A percentile compares a stretch with the other conserved stretches of the same genome.
Evolutionary conservation across 225 moss, liverwort and hornwort genomes (phyloP).

Genomic region (Polytrichum formosum): DNA sequence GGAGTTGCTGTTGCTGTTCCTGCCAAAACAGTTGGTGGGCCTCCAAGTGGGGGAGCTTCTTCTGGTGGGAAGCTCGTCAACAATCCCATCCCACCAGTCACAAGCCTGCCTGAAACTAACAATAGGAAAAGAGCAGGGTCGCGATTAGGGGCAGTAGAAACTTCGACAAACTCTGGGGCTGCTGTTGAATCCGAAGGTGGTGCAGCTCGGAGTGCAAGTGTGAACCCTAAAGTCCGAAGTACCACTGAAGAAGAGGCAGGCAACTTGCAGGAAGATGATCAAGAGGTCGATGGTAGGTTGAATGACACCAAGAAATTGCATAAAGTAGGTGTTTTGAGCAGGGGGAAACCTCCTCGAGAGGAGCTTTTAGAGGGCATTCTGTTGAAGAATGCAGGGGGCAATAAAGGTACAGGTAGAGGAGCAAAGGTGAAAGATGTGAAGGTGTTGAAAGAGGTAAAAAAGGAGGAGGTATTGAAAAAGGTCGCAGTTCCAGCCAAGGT

Average conservation of each 20-base stretch:
- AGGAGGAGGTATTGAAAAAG: constrained; percentile 14
- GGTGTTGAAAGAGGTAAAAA: constrained; percentile 22
- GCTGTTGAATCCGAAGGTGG: constrained; percentile 21
- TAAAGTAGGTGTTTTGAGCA: constrained; percentile 18
- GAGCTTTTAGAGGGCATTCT: constrained; percentile 30
- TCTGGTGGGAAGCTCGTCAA: constrained; percentile 11
- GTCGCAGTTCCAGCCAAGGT: constrained; percentile 5
- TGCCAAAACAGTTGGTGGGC: constrained; percentile 3
- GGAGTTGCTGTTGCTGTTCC: constrained; percentile 5
- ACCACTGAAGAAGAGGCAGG: constrained; percentile 32
- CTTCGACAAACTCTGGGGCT: constrained; percentile 22
- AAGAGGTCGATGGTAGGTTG: constrained; percentile 34
- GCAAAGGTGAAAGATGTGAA: constrained; percentile 22
- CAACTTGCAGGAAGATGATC: constrained; percentile 17
- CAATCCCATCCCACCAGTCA: constrained; percentile 9
- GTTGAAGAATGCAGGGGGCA: constrained; percentile 23
- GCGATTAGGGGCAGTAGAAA: constrained; percentile 26
- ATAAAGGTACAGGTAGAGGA: constrained; percentile 19
- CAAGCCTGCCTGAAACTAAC: constrained; percentile 23
- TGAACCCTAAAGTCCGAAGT: constrained; percentile 21
- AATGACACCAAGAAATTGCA: constrained; percentile 27
- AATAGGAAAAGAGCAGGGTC: constrained; percentile 30
- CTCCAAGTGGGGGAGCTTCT: constrained; percentile 3
- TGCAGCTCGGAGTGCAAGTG: constrained; percentile 24
- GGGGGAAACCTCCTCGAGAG: constrained; percentile 24